Conservation (phyloP, 2,329 filamentous ascomycete species). For the Aspergillus sp. region DNA sequence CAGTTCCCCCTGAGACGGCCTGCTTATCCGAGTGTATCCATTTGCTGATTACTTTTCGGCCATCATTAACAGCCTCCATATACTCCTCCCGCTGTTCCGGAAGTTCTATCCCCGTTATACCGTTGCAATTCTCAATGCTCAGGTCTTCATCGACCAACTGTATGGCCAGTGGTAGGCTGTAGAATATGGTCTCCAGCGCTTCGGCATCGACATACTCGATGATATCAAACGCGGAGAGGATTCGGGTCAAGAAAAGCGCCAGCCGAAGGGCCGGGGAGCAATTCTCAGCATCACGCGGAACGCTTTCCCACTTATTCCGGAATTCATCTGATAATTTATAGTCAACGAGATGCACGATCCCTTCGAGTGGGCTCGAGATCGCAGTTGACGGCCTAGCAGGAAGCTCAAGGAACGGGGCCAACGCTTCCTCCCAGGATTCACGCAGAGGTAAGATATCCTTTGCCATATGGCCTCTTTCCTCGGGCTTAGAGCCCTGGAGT, state of each 20-base stretch:
- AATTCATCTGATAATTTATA: constrained; percentile 17
- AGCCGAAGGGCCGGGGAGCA: constrained; percentile 67
- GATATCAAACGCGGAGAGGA: constrained; percentile 42
- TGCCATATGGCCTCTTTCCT: constrained; percentile 19
- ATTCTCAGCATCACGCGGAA: constrained; percentile 56
- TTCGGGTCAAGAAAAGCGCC: constrained; percentile 56
- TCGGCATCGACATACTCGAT: constrained; percentile 23
- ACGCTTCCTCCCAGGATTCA: constrained; percentile 55
- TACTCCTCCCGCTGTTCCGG: constrained; percentile 45
- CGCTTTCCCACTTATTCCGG: constrained; percentile 17
- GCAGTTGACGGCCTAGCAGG: constrained; percentile 51
- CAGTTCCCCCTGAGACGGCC: constrained; percentile 8
- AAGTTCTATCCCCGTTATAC: constrained; percentile 41
- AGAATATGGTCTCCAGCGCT: constrained; percentile 34
- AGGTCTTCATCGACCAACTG: constrained; percentile 53
- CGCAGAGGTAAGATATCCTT: constrained; percentile 53
- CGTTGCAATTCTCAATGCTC: constrained; percentile 46
- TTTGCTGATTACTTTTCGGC: constrained; percentile 37
- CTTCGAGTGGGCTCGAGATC: constrained; percentile 63
- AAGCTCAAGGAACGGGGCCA: constrained; percentile 43
- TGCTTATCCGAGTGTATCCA: constrained; percentile 29
- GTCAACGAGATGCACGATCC: constrained; percentile 56
- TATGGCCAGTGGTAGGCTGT: constrained; percentile 44
- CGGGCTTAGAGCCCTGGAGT: constrained; percentile 24
- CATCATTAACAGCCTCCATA: constrained; percentile 44